Conservation (phyloP, 2,329 filamentous ascomycete species). For the Colletotrichum simmondsii region DNA sequence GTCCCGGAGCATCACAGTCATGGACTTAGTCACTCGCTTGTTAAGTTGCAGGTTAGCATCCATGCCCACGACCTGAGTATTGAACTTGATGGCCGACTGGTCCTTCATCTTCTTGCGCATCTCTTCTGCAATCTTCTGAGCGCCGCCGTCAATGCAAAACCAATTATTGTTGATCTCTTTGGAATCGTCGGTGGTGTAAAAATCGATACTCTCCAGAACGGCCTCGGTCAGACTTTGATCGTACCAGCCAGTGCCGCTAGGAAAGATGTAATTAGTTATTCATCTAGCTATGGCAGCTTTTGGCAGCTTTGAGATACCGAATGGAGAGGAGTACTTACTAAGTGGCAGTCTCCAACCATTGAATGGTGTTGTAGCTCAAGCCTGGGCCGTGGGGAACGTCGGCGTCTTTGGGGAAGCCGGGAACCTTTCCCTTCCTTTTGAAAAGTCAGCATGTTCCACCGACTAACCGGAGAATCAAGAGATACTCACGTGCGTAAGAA, state of each 20-base stretch:
- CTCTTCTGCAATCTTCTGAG: not conserved
- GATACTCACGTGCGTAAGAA: not conserved
- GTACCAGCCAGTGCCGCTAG: not conserved
- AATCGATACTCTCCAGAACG: not conserved
- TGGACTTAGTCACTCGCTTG: not conserved
- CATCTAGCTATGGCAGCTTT: not conserved
- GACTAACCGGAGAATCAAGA: not conserved
- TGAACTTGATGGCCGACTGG: not conserved
- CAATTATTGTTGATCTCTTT: not conserved
- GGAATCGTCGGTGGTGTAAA: not conserved
- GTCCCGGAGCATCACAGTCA: too few relatives aligned
- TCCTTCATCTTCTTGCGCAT: not conserved
- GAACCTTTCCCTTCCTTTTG: not conserved
- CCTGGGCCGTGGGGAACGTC: too few relatives aligned
- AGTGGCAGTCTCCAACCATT: not conserved
- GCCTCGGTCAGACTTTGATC: not conserved
- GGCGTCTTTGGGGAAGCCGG: not conserved
- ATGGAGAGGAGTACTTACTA: not conserved
- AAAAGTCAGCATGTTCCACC: not conserved
- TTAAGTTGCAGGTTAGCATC: not conserved
- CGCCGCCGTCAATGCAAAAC: not conserved
- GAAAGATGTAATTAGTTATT: not conserved
- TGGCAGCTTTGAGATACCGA: not conserved
- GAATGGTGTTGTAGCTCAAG: not conserved
- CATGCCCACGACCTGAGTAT: not conserved